These are phyloP conservation scores for Boletus huronensis DNA, from an alignment of 768 basidiomycete species.

Conservation along the genomic window DNA sequence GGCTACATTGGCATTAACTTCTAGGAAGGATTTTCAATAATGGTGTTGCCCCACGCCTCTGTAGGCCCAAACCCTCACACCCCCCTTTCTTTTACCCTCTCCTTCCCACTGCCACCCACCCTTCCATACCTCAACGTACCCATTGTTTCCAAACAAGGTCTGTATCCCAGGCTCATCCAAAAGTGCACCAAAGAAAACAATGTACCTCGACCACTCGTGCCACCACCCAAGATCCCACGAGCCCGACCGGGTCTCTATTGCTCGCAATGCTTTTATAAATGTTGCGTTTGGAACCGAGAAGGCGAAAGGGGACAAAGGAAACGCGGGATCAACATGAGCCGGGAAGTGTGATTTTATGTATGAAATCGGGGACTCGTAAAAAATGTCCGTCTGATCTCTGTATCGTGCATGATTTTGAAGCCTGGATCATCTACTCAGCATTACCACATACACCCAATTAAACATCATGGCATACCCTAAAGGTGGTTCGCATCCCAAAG, in stretches of 20 bases:
- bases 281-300: conserved; percentile 46
- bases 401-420: conserved; percentile 53
- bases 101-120: conserved; percentile 77
- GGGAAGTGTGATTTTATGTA: conserved; percentile 76
- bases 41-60: neutral
- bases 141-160: conserved; percentile 44
- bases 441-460: neutral
- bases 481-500: conserved; percentile 91
- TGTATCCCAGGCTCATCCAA: conserved; percentile 51
- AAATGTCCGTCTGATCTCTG: conserved; percentile 76
- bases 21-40: neutral
- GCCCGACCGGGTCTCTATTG: conserved; percentile 27
- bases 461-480: conserved; percentile 53
- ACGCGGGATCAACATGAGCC: conserved; percentile 49
- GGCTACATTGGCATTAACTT: neutral
- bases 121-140: conserved; percentile 64
- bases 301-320: conserved; percentile 61
- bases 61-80: conserved; percentile 64
- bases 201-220: conserved; percentile 78
- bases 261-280: conserved; percentile 19
- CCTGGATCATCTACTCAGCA: conserved; percentile 23
- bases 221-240: conserved; percentile 43
- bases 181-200: conserved; percentile 83
- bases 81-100: conserved; percentile 56
- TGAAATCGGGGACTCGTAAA: conserved; percentile 65